Evolutionary conservation across 1,139 yeast genomes (phyloP), one percentile per base, ranked within the genome.

Genomic region (Suhomyces guaymorum): DNA sequence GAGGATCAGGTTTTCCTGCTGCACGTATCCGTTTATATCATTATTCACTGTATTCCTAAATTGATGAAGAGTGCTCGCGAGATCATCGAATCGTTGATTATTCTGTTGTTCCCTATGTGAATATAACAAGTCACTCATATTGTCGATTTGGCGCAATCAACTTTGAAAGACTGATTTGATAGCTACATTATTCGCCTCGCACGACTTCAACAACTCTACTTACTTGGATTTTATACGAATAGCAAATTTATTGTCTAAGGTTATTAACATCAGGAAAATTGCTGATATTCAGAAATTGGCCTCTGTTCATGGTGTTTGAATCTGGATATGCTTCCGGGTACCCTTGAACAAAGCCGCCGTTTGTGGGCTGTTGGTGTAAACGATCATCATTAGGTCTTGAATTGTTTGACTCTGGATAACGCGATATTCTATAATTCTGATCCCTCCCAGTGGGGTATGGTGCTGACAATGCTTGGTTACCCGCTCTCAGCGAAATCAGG

Each of bases 81-180:
- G 58, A 39, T 66, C 70, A 28, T 70, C 74, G 43, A 70, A 70
- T 40, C 70, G 47, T 44, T 66, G 70, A 46, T 70, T 68, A 43
- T 70, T 70, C 40, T 67, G 73, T 28, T 64, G 61, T 44, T 70
- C 76, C 42, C 76, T 54, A 42, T 66, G 70, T 20, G 73, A 57
- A 48, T 69, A 70, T 37, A 70, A 49, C 29, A 58, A 52, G 37
- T 64, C 66, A 15, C 66, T 48, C 72, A 64, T 66, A 15, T 11
- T 10, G n/a, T n/a, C n/a, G n/a, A n/a, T n/a, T n/a, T n/a, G n/a
- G n/a, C n/a, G n/a, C n/a, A n/a, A n/a, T n/a, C n/a, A n/a, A n/a
- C n/a, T n/a, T n/a, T n/a, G n/a, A n/a, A n/a, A n/a, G n/a, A n/a
- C n/a, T n/a, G n/a, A n/a, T n/a, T n/a, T n/a, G n/a, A n/a, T n/a